A percentile compares a stretch with the other conserved stretches of the same genome.
Evolutionary conservation across 257 asterid genomes (phyloP).

Genomic region (Dorcoceras hygrometricum): DNA sequence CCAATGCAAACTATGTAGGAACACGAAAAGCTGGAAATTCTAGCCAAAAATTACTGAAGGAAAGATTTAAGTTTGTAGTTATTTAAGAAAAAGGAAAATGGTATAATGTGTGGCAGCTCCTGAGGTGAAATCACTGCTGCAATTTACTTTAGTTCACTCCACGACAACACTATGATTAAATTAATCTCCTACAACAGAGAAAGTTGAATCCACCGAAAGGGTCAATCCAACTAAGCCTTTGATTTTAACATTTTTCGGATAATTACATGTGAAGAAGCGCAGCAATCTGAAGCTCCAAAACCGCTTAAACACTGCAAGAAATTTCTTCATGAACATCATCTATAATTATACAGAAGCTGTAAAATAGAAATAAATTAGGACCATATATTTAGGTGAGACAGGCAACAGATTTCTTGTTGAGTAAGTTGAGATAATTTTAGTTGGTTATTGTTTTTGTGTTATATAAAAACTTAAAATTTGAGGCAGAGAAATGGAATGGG

Average conservation of each 20-base stretch:
- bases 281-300: neutral
- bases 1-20: neutral
- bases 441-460: too few species aligned
- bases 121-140: slow-evolving; percentile 12
- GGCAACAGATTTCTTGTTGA: neutral
- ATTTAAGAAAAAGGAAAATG: neutral
- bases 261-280: neutral
- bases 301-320: neutral
- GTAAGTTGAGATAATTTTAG: too few species aligned
- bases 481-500: too few species aligned
- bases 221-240: neutral
- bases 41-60: neutral
- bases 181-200: neutral
- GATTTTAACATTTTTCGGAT: neutral
- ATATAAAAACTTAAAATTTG: too few species aligned
- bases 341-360: slow-evolving; percentile 11
- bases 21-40: neutral
- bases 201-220: slow-evolving; percentile 14
- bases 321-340: neutral
- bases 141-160: slow-evolving; percentile 3
- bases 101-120: slow-evolving; percentile 15
- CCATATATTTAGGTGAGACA: slow-evolving; percentile 3
- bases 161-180: slow-evolving; percentile 15
- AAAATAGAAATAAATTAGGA: slow-evolving; percentile 2
- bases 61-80: slow-evolving; percentile 3